phyloP scores from a whole-genome alignment of 2,329 filamentous ascomycete genomes.

The Uncinocarpus reesii region DNA sequence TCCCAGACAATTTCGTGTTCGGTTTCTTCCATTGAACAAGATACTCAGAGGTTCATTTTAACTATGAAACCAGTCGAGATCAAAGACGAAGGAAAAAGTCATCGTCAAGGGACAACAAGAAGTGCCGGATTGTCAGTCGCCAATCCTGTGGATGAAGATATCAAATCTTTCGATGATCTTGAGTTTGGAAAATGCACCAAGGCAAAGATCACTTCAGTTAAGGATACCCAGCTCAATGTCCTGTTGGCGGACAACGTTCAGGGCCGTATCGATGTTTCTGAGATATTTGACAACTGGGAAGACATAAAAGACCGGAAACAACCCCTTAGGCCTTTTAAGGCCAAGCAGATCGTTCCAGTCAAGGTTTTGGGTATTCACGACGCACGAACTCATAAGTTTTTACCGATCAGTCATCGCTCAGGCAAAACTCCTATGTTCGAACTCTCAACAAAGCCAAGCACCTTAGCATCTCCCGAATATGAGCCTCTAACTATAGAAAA shows the following conservation, averaged over 20 bases:
- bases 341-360: slow-evolving; percentile 60
- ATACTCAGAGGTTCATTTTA: slow-evolving; percentile 58
- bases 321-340: slow-evolving; percentile 64
- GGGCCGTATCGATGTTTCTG: slow-evolving; percentile 86
- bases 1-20: slow-evolving; percentile 64
- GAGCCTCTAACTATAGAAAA: slow-evolving; percentile 60
- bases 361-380: slow-evolving; percentile 81
- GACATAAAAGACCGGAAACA: slow-evolving; percentile 73
- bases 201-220: slow-evolving; percentile 71
- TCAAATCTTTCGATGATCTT: slow-evolving; percentile 61
- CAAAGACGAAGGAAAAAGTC: slow-evolving; percentile 40
- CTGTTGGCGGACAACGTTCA: slow-evolving; percentile 76
- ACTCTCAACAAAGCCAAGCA: slow-evolving; percentile 66
- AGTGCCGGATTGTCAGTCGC: slow-evolving; percentile 27
- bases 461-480: slow-evolving; percentile 44
- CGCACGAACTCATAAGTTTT: slow-evolving; percentile 77
- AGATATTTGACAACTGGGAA: slow-evolving; percentile 80
- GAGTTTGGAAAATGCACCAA: slow-evolving; percentile 61
- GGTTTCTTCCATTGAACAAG: slow-evolving; percentile 61
- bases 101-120: slow-evolving; percentile 30
- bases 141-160: slow-evolving; percentile 55
- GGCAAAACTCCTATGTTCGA: slow-evolving; percentile 73
- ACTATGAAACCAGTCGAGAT: slow-evolving; percentile 46
- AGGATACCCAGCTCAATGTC: slow-evolving; percentile 87
- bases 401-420: slow-evolving; percentile 78